Evolutionary conservation across 2,329 filamentous ascomycete species (phyloP), one percentile per base, ranked within the genome.

Genomic region (Penicillium sp.): DNA sequence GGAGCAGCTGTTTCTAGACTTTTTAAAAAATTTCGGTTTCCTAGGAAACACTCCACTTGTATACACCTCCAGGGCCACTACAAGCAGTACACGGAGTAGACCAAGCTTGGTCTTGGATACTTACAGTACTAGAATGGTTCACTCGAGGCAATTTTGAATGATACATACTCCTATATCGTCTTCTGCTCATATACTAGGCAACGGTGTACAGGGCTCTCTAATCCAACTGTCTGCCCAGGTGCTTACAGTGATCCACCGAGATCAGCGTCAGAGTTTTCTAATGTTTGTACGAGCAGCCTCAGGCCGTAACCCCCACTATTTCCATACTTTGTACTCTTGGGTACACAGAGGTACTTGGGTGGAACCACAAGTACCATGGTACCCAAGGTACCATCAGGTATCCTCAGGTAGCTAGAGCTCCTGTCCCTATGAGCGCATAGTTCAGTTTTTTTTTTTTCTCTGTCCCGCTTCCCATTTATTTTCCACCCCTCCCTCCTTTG

Each of bases 351-450:
- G 24, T 54, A 54, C 52, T 32, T 54, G 11, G 8, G 40, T 34
- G 6, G 9, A 21, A 46, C 32, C 40, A 9, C 14, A 24, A 1
- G 40, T 16, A 50, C 40, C 34, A 45, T n/a, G 52, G 34, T 34
- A 36, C 14, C 22, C 10, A 31, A 42, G 3, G 38, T 53, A 59
- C 51, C 43, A 38, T 7, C n/a, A 57, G 46, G 59, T 63, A 61
- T 36, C 43, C 1, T 8, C 9, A 18, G 5, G 58, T 62, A 58
- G 38, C 32, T 43, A 61, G 55, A 57, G 59, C 50, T 52, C 54
- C 34, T 49, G 49, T 54, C 52, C 45, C 51, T 42, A 54, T 56
- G 57, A 44, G 52, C 54, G 58, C 56, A 61, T 63, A 47, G 45
- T 54, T 60, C 55, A 61, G 45, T 57, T 60, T 57, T 52, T 54